phyloP scores from a whole-genome alignment of 2,329 filamentous ascomycete genomes.

The Cladobotryum protrusum region DNA sequence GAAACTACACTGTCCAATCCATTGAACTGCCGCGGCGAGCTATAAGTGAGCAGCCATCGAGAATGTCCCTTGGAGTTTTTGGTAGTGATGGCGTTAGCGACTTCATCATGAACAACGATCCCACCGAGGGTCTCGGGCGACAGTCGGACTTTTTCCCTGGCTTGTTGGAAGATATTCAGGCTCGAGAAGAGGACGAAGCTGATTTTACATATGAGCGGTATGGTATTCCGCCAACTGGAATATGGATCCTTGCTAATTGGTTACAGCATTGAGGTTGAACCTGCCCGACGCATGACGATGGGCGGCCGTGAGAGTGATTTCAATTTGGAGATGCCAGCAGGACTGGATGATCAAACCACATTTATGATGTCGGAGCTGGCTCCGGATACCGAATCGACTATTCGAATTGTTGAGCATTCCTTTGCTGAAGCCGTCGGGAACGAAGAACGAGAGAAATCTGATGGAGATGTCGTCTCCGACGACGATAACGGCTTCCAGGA shows the following conservation, averaged over 20 bases:
- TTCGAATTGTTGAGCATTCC: slow-evolving; percentile 18
- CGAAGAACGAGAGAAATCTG: slow-evolving; percentile 3
- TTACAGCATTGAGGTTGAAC: slow-evolving; percentile 35
- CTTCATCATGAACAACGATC: slow-evolving; percentile 33
- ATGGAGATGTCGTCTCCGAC: background rate
- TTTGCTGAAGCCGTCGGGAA: slow-evolving; percentile 16
- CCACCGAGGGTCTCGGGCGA: slow-evolving; percentile 36
- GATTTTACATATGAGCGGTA: slow-evolving; percentile 42
- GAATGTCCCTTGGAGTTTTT: slow-evolving; percentile 48
- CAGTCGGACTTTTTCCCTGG: slow-evolving; percentile 49
- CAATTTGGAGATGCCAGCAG: slow-evolving; percentile 42
- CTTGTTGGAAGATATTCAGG: slow-evolving; percentile 38
- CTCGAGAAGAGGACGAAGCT: slow-evolving; percentile 27
- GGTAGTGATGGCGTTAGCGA: slow-evolving; percentile 51
- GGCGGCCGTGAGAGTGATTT: slow-evolving; percentile 46
- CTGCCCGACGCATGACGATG: slow-evolving; percentile 31
- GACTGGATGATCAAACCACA: slow-evolving; percentile 44
- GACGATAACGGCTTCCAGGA: background rate
- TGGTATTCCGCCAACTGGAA: background rate
- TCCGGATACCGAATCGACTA: slow-evolving; percentile 22
- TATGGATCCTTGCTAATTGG: slow-evolving; percentile 11
- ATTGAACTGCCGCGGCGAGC: slow-evolving; percentile 54
- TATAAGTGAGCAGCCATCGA: slow-evolving; percentile 37
- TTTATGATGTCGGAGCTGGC: slow-evolving; percentile 40
- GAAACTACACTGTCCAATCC: slow-evolving; percentile 52